Evolutionary conservation across 257 asterid species (phyloP).

Genomic region (Apocynum venetum): DNA sequence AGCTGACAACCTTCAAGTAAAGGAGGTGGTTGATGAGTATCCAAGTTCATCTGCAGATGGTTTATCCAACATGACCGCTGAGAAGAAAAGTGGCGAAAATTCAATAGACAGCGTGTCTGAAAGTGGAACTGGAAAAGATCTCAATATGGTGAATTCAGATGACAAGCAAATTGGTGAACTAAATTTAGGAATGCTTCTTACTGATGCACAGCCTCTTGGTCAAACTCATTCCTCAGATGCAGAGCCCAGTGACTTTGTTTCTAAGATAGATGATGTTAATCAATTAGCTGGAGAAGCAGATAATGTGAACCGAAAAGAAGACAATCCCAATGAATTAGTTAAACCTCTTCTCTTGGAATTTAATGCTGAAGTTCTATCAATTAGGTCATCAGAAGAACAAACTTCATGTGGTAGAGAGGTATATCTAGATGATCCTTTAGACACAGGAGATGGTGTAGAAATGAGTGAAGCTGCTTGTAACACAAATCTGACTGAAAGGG

Average conservation of each 20-base stretch:
- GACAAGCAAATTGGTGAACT: slow-evolving; percentile 28
- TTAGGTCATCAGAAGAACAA: slow-evolving; percentile 21
- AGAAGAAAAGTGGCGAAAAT: slow-evolving; percentile 19
- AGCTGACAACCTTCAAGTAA: slow-evolving; percentile 19
- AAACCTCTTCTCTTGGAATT: slow-evolving; percentile 25
- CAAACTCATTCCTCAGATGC: neutral
- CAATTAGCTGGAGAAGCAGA: slow-evolving; percentile 25
- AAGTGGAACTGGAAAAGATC: slow-evolving; percentile 25
- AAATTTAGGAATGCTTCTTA: slow-evolving; percentile 14
- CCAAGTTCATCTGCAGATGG: slow-evolving; percentile 17
- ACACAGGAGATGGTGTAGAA: slow-evolving; percentile 24
- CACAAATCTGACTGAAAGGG: slow-evolving; percentile 28
- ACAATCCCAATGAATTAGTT: slow-evolving; percentile 24
- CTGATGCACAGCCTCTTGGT: slow-evolving; percentile 5
- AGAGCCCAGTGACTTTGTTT: slow-evolving; percentile 6
- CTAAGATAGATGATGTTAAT: slow-evolving; percentile 16
- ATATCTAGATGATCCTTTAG: slow-evolving; percentile 27
- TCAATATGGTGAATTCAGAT: slow-evolving; percentile 18
- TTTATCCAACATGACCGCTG: slow-evolving; percentile 7
- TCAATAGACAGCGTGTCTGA: slow-evolving; percentile 19
- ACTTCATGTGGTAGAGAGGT: slow-evolving; percentile 27
- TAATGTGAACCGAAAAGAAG: slow-evolving; percentile 23
- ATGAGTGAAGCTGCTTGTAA: slow-evolving; percentile 19
- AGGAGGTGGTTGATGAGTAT: slow-evolving; percentile 20
- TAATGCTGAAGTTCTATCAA: slow-evolving; percentile 14